Base-by-base conservation (phyloP, 331 rosid genomes). In the Stylosanthes scabra region DNA sequence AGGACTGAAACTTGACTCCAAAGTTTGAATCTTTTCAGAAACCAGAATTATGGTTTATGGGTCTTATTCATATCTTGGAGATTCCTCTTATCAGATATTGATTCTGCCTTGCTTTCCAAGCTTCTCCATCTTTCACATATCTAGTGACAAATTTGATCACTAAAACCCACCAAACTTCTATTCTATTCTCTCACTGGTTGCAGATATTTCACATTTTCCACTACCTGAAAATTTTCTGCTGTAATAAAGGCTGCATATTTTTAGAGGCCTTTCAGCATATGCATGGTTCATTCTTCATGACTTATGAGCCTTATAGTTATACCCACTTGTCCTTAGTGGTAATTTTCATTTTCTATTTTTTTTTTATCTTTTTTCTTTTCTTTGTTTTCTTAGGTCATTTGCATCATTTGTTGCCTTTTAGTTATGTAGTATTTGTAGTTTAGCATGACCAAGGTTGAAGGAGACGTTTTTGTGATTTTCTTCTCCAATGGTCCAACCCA, bases 401-500 rank as follows among this genome's bases (percentile, higher is more conserved):
- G 62, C 50, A 59, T 15, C 60, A 49, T 56, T 63, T 20, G 12
- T 4, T 75, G 73, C 54, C 54, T 60, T 74, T 57, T 25, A 44
- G 16, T 51, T n/a, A 58, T 25, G 68, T 34, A 64, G 42, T 16
- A 54, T n/a, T 31, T n/a, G 81, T 28, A 68, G 57, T 75, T 76
- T 13, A 64, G 68, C 61, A 13, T 63, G 80, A 55, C 77, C 82
- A 59, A 28, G 6, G 70, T 40, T 75, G 85, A 67, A 76, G 83
- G 92, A 85, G 88, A 92, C 90, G 55, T 80, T 92, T 93, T 90
- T 76, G 88, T 87, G 91, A 88, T 83, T 89, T 87, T 89, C 88
- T 80, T 70, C 79, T 55, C 50, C 8, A 73, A 15, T 46, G 66
- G 62, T 75, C 77, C 57, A 47, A 47, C 80, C 80, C 82, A 63